Base-by-base conservation (phyloP, 2,329 filamentous ascomycete species). In the Alternaria postmessia region DNA sequence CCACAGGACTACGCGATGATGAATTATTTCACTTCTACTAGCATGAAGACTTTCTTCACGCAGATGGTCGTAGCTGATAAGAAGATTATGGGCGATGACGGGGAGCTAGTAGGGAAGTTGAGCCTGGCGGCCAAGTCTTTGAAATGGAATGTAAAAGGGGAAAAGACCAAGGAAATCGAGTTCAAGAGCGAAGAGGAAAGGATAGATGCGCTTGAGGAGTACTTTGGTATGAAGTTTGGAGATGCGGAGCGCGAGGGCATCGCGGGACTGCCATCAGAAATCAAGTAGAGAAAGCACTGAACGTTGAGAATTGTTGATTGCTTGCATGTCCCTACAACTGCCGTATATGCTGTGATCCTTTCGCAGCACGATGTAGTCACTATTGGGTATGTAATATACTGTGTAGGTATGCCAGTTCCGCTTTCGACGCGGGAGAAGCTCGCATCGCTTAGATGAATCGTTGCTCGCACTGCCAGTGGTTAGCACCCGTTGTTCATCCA, bases 171-270 rank as follows among this genome's bases (percentile, higher is more conserved):
- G 39, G 69, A 81, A 32, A 71, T 79, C 42, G 70, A 77, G 11
- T 80, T 82, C 49, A 67, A 76, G 53, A 80, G 71, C 3, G 81
- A 86, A 53, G 70, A 77, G 30, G 80, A 82, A 28, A 76, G 82
- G 34, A 28, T 84, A n/a, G 60, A 72, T 39, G 82, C 77, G 7
- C 66, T 85, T 46, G 76, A 79, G 49, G 74, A 82, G 54, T 72
- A 80, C 52, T 82, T 85, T 64, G 78, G 75, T 2, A 82, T 85
- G 46, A 71, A 68, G 28, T 68, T 84, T 44, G 72, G 66, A 41
- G 69, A 72, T 30, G 70, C 67, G 5, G 80, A 83, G 63, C 70
- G 66, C 57, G 72, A 74, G 3, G 76, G 76, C 3, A 83, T 83
- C 43, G 61, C 57, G 12, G 75, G 76, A 3, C 54, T 77, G 41